phyloP scores from a whole-genome alignment of 257 asterid genomes.

The Gentiana dahurica region DNA sequence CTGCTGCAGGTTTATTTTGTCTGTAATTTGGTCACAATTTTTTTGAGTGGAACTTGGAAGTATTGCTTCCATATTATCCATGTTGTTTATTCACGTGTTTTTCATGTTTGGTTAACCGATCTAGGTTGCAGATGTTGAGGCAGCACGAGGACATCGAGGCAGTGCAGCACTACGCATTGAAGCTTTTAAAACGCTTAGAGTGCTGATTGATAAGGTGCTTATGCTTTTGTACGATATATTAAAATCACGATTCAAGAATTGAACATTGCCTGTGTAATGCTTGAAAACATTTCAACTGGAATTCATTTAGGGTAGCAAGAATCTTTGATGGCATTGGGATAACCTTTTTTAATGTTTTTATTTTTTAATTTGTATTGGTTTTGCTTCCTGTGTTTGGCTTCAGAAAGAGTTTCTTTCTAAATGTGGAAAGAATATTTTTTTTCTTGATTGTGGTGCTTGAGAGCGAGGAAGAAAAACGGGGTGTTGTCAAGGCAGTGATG shows the following conservation, averaged over 20 bases:
- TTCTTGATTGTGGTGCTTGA: neutral
- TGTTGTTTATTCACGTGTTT: constrained; percentile 4
- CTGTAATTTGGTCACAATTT: constrained; percentile 5
- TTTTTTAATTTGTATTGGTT: no score
- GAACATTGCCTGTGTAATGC: neutral
- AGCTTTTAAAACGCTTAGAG: constrained; percentile 65
- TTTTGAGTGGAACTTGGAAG: neutral
- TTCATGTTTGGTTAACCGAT: constrained; percentile 23
- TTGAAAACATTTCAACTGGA: no score
- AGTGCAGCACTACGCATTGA: constrained; percentile 79
- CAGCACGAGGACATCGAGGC: constrained; percentile 77
- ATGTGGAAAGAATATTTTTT: no score
- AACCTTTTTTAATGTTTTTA: no score
- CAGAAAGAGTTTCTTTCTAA: no score
- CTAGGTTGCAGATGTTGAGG: constrained; percentile 94
- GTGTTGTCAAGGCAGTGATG: no score
- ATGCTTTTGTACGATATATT: no score
- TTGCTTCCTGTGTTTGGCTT: no score
- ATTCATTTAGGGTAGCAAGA: no score
- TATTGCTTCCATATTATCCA: neutral
- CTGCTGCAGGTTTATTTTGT: constrained; percentile 64
- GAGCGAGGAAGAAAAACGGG: neutral
- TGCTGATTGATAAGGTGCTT: constrained; percentile 80
- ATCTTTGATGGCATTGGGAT: no score
- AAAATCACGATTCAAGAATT: constrained; percentile 1